phyloP scores from a whole-genome alignment of 2,329 filamentous ascomycete genomes.

The Pseudopithomyces chartarum region DNA sequence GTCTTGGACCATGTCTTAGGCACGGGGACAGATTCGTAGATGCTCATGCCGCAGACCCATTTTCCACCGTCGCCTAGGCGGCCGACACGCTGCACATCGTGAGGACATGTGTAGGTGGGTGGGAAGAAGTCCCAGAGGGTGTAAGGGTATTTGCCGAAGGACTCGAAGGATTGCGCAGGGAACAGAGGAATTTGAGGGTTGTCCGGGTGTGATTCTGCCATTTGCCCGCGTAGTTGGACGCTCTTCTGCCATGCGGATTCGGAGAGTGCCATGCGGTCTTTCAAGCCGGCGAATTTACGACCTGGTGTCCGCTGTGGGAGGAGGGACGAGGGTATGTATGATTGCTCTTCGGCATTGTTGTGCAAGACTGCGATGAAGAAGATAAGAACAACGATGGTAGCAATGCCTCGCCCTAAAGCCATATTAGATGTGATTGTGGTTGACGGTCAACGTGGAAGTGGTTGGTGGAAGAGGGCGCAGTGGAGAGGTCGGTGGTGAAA shows the following conservation, averaged over 20 bases:
- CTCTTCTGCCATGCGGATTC: constrained; percentile 38
- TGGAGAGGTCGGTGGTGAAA: background rate
- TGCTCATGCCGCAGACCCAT: constrained; percentile 42
- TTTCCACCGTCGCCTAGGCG: constrained; percentile 40
- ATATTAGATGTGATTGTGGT: background rate
- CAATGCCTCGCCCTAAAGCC: constrained; percentile 24
- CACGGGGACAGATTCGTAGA: constrained; percentile 33
- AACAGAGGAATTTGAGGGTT: constrained; percentile 39
- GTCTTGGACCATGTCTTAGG: constrained; percentile 15
- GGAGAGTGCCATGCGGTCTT: constrained; percentile 35
- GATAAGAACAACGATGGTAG: constrained; percentile 27
- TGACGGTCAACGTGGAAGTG: constrained; percentile 2
- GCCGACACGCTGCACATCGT: constrained; percentile 39
- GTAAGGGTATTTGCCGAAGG: constrained; percentile 38
- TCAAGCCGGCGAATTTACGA: constrained; percentile 21
- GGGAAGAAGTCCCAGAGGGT: constrained; percentile 43
- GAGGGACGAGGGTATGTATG: constrained; percentile 30
- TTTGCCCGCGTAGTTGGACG: constrained; percentile 30
- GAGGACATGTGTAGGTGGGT: constrained; percentile 39
- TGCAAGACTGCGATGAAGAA: constrained; percentile 33
- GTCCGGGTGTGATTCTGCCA: constrained; percentile 31
- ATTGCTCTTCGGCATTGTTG: constrained; percentile 25
- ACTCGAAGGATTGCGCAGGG: constrained; percentile 21
- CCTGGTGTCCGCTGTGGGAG: constrained; percentile 21
- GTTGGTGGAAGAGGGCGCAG: background rate